Base-by-base conservation (phyloP, 768 basidiomycete genomes). In the Tylopilus plumbeoviolaceoides region DNA sequence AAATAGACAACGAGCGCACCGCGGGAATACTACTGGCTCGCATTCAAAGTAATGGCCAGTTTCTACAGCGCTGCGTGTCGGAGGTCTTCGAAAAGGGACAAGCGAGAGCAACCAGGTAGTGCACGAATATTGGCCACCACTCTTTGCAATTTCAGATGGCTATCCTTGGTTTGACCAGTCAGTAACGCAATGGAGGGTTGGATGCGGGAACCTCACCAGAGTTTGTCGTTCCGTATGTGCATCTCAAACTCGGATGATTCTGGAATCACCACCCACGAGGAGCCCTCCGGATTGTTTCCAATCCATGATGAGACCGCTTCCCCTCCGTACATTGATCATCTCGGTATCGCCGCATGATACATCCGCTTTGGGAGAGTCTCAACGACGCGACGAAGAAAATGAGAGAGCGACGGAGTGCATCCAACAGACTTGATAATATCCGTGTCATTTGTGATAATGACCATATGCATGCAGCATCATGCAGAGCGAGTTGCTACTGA, bases 401-500 rank as follows among this genome's bases (percentile, higher is more conserved):
- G 9, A 54, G 6, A 47, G 23, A 50, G 39, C 5, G 27, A 70
- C 84, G 6, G 35, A 20, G 17, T 35, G 10, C 28, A 50, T 55
- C 36, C 12, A 20, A 69, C 75, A 30, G 51, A 95, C 93, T 83
- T 88, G 59, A 98, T 83, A 70, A 87, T 83, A 64, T 95, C 91
- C 21, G 78, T 73, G 58, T 95, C 91, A 63, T 95, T 92, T 8
- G 91, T 83, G 8, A 94, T 73, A 23, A 91, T 81, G 14, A 98
- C 98, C 95, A 62, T 85, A 98, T 4, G 93, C 82, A 66, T 98
- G 95, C 77, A 99, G 90, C 2, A 83, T 82, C 75, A 98, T 81
- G 23, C 85, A 86, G 47, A 87, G 72, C 7, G 90, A 87, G 58
- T 82, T 73, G 11, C 81, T 79, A 31, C 66, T 63, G 31, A 80